phyloP scores from a whole-genome alignment of 179 eudicot species.

The Beta lomatogona region DNA sequence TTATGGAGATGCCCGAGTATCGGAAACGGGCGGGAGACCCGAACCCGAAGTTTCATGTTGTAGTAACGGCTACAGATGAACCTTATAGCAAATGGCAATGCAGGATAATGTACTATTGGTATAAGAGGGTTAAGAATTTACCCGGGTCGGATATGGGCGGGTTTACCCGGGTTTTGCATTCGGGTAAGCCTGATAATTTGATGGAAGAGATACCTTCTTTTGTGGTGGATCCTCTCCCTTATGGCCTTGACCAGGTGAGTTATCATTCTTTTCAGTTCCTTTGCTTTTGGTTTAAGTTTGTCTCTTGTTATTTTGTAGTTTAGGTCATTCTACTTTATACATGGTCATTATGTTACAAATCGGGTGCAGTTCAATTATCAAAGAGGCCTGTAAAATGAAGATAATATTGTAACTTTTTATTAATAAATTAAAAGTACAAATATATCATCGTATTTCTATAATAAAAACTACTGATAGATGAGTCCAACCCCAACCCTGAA shows the following conservation, averaged over 20 bases:
- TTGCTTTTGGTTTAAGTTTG: background rate
- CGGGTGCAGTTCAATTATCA: too few species aligned
- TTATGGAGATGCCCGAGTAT: slow-evolving; percentile 45
- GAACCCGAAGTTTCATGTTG: slow-evolving; percentile 50
- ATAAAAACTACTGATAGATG: too few species aligned
- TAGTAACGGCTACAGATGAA: slow-evolving; percentile 58
- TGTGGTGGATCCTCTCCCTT: slow-evolving; percentile 70
- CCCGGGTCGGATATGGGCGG: slow-evolving; percentile 75
- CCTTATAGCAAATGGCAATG: slow-evolving; percentile 73
- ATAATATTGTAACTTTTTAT: too few species aligned
- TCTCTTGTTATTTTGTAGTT: background rate
- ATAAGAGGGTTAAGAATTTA: slow-evolving; percentile 46
- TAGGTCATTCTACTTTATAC: background rate
- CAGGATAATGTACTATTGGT: slow-evolving; percentile 79
- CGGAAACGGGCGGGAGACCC: slow-evolving; percentile 24
- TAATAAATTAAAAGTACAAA: too few species aligned
- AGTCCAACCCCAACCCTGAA: too few species aligned
- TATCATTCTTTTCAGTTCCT: background rate
- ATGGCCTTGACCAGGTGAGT: slow-evolving; percentile 58
- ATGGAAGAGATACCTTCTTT: slow-evolving; percentile 74
- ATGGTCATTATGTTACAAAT: background rate
- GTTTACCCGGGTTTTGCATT: slow-evolving; percentile 70
- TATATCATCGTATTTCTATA: too few species aligned
- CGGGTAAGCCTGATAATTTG: slow-evolving; percentile 55
- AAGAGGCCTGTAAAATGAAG: too few species aligned